Conservation (phyloP, 441 rosid genomes). For the Hura crepitans region DNA sequence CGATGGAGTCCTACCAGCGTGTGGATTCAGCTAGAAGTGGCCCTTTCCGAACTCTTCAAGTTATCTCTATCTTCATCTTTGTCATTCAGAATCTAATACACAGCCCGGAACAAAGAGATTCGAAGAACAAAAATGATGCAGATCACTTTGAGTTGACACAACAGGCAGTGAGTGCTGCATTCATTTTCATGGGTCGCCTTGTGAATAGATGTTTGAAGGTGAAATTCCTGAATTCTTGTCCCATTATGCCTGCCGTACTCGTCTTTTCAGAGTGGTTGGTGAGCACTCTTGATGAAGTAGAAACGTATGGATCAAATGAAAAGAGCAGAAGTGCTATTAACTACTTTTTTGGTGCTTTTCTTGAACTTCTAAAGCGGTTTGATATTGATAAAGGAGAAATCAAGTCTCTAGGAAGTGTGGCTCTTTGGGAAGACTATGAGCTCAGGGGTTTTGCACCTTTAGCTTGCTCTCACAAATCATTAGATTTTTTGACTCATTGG, state of each 20-base stretch:
- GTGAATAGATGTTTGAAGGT: slow-evolving; percentile 56
- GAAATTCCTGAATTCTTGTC: slow-evolving; percentile 39
- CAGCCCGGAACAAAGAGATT: slow-evolving; percentile 26
- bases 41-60: slow-evolving; percentile 66
- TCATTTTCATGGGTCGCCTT: slow-evolving; percentile 66
- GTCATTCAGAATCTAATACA: slow-evolving; percentile 39
- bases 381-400: slow-evolving; percentile 26
- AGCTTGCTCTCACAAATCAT: slow-evolving; percentile 34
- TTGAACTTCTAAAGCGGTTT: slow-evolving; percentile 43
- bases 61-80: slow-evolving; percentile 61
- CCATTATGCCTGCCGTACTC: slow-evolving; percentile 66
- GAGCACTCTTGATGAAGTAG: slow-evolving; percentile 39
- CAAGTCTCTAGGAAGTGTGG: slow-evolving; percentile 27
- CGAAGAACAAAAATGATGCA: slow-evolving; percentile 22
- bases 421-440: slow-evolving; percentile 92
- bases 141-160: slow-evolving; percentile 31
- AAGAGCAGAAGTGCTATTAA: slow-evolving; percentile 45
- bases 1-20: slow-evolving; percentile 56
- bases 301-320: slow-evolving; percentile 37
- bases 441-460: slow-evolving; percentile 69
- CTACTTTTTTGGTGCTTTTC: slow-evolving; percentile 53
- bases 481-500: slow-evolving; percentile 54
- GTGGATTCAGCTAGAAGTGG: slow-evolving; percentile 57
- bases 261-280: slow-evolving; percentile 72
- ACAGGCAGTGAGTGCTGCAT: slow-evolving; percentile 40